Percentiles rank a stretch among this genome's conserved stretches.
phyloP scores from a whole-genome alignment of 2,329 filamentous ascomycete species.

The Aspergillus pseudoviridinutans region DNA sequence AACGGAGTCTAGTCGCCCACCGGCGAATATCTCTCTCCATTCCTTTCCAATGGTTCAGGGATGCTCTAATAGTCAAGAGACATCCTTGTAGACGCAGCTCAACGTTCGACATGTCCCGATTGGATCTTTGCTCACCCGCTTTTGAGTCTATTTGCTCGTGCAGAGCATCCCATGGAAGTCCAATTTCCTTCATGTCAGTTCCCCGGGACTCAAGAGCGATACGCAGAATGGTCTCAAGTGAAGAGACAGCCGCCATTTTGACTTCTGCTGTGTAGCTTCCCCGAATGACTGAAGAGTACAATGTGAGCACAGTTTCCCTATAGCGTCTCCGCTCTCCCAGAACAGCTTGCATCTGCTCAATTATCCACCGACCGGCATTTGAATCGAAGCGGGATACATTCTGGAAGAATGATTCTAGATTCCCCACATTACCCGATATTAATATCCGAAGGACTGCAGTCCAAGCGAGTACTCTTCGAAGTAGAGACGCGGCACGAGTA shows the following conservation, averaged over 20 bases:
- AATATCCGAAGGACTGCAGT: slow-evolving; percentile 23
- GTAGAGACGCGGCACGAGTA: slow-evolving; percentile 32
- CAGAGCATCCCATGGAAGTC: slow-evolving; percentile 26
- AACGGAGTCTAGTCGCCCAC: slow-evolving; percentile 34
- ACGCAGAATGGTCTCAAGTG: slow-evolving; percentile 32
- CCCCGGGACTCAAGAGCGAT: slow-evolving; percentile 18
- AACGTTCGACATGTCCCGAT: slow-evolving; percentile 35
- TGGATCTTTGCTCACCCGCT: slow-evolving; percentile 25
- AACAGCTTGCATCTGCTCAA: slow-evolving; percentile 27
- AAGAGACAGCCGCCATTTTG: slow-evolving; percentile 27
- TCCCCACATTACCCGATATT: slow-evolving; percentile 10
- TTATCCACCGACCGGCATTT: slow-evolving; percentile 33
- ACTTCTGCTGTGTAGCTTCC: slow-evolving; percentile 21
- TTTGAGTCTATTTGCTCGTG: slow-evolving; percentile 22
- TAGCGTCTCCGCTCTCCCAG: slow-evolving; percentile 20
- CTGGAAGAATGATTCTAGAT: slow-evolving; percentile 20
- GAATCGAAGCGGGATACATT: slow-evolving; percentile 27
- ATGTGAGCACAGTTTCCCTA: slow-evolving; percentile 18
- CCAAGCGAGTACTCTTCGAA: slow-evolving; percentile 34
- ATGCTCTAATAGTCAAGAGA: slow-evolving; percentile 27
- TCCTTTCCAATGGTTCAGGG: slow-evolving; percentile 8
- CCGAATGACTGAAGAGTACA: slow-evolving; percentile 32
- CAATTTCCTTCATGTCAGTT: slow-evolving; percentile 16
- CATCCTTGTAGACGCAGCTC: slow-evolving; percentile 37
- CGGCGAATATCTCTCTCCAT: slow-evolving; percentile 23